Evolutionary conservation across 2,329 filamentous ascomycete genomes (phyloP), one percentile per base, ranked within the genome.

Genomic region (Ambrosiella beaveri): DNA sequence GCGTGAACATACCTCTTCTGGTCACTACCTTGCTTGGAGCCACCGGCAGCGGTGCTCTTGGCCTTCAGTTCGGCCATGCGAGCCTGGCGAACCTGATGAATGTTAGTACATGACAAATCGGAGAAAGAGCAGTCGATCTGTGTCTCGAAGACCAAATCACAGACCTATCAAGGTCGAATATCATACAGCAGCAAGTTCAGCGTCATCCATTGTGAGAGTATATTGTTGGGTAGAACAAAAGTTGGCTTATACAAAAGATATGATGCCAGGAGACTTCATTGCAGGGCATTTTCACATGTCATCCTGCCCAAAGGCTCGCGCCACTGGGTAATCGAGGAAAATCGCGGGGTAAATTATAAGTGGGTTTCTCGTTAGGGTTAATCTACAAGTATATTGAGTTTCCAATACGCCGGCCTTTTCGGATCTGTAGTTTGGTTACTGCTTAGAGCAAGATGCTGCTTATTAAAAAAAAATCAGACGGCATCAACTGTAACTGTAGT

Each of bases 31-130:
- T 79, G 74, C 62, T 74, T 73, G 55, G 69, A 75, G 61, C 74
- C 72, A 59, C 75, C 77, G 61, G 74, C 75, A 59, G 75, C 77
- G 61, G 74, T 75, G 62, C 77, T 73, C 71, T 86, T 75, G 65
- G 89, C 79, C 71, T 94, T 93, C 64, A 97, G 84, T 74, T 98
- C 90, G 71, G 91, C 87, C 57, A 96, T 83, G 62, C 93, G 88
- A 66, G 91, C 91, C 71, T 88, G 86, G 68, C 91, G 79, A 68
- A 97, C 96, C 85, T 95, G 66, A 15, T 3, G 36, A 36, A 39
- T 27, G 17, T 17, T n/a, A 11, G 4, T 7, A 55, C 19, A 9
- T 47, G 9, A 41, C n/a, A 41, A 41, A 6, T 47, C 9, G 8
- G n/a, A 2, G n/a, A 47, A 13, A 47, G n/a, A 8, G 15, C 19